These are phyloP conservation scores for Anthoceros angustus DNA, from an alignment of 225 moss, liverwort and hornwort genomes.

Conservation along the genomic window DNA sequence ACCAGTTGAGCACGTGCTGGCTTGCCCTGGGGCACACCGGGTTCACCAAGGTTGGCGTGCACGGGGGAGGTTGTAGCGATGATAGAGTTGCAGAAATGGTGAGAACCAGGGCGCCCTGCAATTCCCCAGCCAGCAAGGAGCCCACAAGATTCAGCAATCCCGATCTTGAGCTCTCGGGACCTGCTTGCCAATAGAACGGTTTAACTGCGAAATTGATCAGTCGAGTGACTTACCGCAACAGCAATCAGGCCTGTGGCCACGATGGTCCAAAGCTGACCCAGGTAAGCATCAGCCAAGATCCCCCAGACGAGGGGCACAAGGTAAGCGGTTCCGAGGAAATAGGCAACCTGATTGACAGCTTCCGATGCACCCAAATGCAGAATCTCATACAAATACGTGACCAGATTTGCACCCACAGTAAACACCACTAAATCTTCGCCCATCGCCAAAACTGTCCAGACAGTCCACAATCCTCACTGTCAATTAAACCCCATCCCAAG, in stretches of 20 bases:
- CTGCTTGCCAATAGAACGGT: not conserved
- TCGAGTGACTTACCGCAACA: constrained; percentile 6
- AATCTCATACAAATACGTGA: no score
- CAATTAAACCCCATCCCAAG: no score
- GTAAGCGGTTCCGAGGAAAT: constrained; percentile 10
- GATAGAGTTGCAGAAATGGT: not conserved
- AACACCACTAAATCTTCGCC: no score
- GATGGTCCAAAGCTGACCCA: constrained; percentile 10
- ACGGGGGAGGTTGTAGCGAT: constrained; percentile 3
- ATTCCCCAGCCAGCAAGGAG: not conserved
- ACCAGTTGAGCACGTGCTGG: constrained; percentile 6
- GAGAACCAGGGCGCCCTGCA: constrained; percentile 3
- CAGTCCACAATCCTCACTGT: no score
- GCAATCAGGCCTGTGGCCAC: constrained; percentile 1
- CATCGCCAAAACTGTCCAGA: no score
- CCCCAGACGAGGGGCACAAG: constrained; percentile 10
- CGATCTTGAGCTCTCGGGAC: not conserved
- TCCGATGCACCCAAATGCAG: no score
- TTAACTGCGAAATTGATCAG: not conserved
- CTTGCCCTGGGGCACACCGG: not conserved
- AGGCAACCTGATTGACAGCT: no score
- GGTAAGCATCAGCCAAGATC: constrained; percentile 13
- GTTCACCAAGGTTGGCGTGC: not conserved
- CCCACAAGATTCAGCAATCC: constrained; percentile 3
- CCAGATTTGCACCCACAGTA: no score